A percentile compares a stretch with the other conserved stretches of the same genome.
Conservation (phyloP, 2,329 filamentous ascomycete genomes). For the Hymenoscyphus occultus region DNA sequence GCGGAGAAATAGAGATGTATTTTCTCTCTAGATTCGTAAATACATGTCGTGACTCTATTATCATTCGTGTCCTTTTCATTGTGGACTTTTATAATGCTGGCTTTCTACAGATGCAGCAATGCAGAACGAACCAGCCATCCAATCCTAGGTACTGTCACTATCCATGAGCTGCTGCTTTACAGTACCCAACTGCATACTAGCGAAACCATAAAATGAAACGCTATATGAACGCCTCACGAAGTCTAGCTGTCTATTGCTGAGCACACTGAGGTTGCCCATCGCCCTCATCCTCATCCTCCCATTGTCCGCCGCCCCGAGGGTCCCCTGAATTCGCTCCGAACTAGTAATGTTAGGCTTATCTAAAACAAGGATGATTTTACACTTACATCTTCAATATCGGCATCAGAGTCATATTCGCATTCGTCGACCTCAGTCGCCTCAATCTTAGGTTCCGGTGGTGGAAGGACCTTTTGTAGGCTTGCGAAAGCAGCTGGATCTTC, state of each 20-base stretch:
- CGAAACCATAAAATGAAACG: slow-evolving; percentile 8
- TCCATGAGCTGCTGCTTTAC: not conserved
- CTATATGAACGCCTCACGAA: slow-evolving; percentile 7
- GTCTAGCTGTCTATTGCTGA: slow-evolving; percentile 32
- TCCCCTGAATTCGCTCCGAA: slow-evolving; percentile 73
- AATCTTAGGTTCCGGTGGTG: slow-evolving; percentile 57
- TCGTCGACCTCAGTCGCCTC: slow-evolving; percentile 76
- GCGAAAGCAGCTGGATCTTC: slow-evolving; percentile 67
- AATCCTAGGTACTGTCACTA: slow-evolving; percentile 1
- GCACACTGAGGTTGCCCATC: slow-evolving; percentile 63
- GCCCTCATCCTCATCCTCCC: slow-evolving; percentile 65
- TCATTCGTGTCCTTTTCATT: slow-evolving; percentile 4
- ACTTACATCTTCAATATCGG: slow-evolving; percentile 73
- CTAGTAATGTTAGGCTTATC: slow-evolving; percentile 40
- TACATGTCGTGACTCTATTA: slow-evolving; percentile 5
- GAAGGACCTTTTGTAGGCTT: slow-evolving; percentile 72
- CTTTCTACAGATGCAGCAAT: not conserved
- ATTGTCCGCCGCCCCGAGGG: slow-evolving; percentile 60
- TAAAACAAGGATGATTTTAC: slow-evolving; percentile 7
- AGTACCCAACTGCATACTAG: slow-evolving; percentile 6
- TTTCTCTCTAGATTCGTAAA: not conserved
- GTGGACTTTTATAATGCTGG: not conserved
- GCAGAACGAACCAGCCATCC: slow-evolving; percentile 2
- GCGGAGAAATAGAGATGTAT: slow-evolving; percentile 4
- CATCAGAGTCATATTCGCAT: slow-evolving; percentile 80